These are phyloP conservation scores for Dothistroma pini DNA, from an alignment of 2,329 filamentous ascomycete genomes.

Conservation along the genomic window DNA sequence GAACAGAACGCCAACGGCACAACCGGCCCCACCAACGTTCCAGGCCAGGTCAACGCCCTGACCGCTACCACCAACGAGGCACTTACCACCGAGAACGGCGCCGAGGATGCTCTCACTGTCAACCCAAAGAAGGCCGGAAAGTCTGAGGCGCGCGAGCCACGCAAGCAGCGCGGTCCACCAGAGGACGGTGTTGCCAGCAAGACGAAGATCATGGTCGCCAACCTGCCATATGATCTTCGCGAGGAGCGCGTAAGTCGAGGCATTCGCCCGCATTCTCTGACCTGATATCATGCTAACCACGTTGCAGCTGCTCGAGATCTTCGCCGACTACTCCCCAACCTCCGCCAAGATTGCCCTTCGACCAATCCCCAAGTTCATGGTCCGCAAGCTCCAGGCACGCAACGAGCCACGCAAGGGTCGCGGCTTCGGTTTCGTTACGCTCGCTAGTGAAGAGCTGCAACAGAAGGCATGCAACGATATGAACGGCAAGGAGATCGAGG, in stretches of 20 bases:
- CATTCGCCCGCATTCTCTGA: not conserved
- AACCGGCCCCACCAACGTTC: conserved; percentile 50
- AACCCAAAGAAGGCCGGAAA: conserved; percentile 42
- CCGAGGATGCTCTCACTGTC: conserved; percentile 41
- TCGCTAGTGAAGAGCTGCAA: conserved; percentile 92
- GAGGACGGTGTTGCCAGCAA: conserved; percentile 97
- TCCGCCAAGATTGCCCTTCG: conserved; percentile 98
- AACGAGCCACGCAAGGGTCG: conserved; percentile 98
- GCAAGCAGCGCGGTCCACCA: conserved; percentile 86
- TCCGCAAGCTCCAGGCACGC: conserved; percentile 99
- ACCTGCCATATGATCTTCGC: conserved; percentile 95
- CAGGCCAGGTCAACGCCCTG: conserved; percentile 48
- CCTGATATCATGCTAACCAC: conserved; percentile 26
- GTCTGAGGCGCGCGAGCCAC: conserved; percentile 52
- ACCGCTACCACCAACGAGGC: conserved; percentile 52
- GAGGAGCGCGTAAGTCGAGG: conserved; percentile 77
- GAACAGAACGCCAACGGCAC: conserved; percentile 39
- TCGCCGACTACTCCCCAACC: conserved; percentile 83
- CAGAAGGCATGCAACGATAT: conserved; percentile 96
- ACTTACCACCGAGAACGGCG: conserved; percentile 53
- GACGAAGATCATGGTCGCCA: conserved; percentile 99
- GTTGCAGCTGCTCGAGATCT: conserved; percentile 89
- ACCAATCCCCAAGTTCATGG: conserved; percentile 99
- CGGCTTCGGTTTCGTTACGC: conserved; percentile 97
- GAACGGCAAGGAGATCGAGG: conserved; percentile 99